Evolutionary conservation across 2,329 filamentous ascomycete species (phyloP).

Genomic region (Sarocladium oryzae): DNA sequence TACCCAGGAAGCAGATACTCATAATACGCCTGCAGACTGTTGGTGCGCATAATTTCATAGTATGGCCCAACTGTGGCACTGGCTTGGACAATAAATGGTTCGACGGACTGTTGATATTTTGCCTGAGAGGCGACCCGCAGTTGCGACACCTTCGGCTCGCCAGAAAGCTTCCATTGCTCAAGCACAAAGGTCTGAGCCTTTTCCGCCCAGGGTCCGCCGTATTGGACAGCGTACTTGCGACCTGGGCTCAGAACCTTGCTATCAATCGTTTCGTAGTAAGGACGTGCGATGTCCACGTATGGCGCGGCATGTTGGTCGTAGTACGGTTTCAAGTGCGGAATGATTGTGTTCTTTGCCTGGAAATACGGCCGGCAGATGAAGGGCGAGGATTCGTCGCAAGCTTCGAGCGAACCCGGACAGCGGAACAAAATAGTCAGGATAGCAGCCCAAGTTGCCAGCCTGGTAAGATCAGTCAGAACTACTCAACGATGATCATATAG

Average conservation of each 20-base stretch:
- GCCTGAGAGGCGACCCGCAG: slow-evolving; percentile 54
- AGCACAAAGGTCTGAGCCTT: slow-evolving; percentile 60
- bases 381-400: slow-evolving; percentile 64
- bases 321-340: slow-evolving; percentile 76
- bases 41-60: slow-evolving; percentile 58
- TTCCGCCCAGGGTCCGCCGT: slow-evolving; percentile 67
- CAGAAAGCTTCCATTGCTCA: slow-evolving; percentile 70
- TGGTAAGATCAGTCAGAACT: slow-evolving; percentile 26
- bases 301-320: slow-evolving; percentile 79
- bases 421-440: slow-evolving; percentile 75
- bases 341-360: slow-evolving; percentile 52
- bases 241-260: slow-evolving; percentile 63
- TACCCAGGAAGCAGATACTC: slow-evolving; percentile 71
- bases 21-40: slow-evolving; percentile 62
- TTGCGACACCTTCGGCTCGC: slow-evolving; percentile 67
- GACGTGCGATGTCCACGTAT: slow-evolving; percentile 69
- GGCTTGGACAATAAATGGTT: slow-evolving; percentile 64
- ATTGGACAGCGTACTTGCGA: slow-evolving; percentile 58
- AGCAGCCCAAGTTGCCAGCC: slow-evolving; percentile 78
- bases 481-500: background rate
- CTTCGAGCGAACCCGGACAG: slow-evolving; percentile 66
- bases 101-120: slow-evolving; percentile 65
- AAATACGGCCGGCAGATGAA: slow-evolving; percentile 80
- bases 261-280: slow-evolving; percentile 63
- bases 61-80: slow-evolving; percentile 60